Percentiles rank a stretch among this genome's conserved stretches.
These are phyloP conservation scores for Gracilaria domingensis DNA, from an alignment of 23 red algal species.

Conservation along the genomic window DNA sequence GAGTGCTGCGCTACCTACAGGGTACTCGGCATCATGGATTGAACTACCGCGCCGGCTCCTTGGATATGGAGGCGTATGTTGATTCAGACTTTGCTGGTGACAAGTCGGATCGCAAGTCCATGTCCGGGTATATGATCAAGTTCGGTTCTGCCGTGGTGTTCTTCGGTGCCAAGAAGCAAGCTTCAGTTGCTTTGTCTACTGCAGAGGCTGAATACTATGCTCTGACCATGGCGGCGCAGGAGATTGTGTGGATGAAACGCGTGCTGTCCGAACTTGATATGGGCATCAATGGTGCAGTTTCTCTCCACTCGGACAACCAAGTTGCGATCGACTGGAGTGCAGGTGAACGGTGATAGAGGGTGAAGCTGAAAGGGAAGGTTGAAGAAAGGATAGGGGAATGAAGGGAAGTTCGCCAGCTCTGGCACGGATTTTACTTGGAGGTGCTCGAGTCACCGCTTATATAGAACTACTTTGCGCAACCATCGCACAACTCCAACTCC, in stretches of 20 bases:
- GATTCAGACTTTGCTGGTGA: conserved; percentile 24
- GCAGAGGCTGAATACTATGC: conserved; percentile 19
- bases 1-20: conserved; percentile 32
- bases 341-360: not conserved
- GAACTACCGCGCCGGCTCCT: not conserved
- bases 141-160: not conserved
- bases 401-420: too few species aligned
- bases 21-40: conserved; percentile 27
- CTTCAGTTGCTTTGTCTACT: conserved; percentile 20
- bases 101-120: not conserved
- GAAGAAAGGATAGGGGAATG: too few species aligned
- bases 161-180: conserved; percentile 8
- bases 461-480: too few species aligned
- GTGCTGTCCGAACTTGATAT: conserved; percentile 10
- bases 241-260: conserved; percentile 3
- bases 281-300: not conserved
- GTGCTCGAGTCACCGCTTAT: too few species aligned
- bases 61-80: conserved; percentile 7
- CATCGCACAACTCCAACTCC: too few species aligned
- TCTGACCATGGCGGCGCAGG: conserved; percentile 5
- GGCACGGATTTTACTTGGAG: too few species aligned
- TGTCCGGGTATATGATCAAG: conserved; percentile 18
- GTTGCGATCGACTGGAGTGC: not conserved
- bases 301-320: conserved; percentile 24
- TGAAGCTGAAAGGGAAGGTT: too few species aligned